phyloP scores from a whole-genome alignment of 495 filamentous ascomycete species.

The Rhypophila decipiens region DNA sequence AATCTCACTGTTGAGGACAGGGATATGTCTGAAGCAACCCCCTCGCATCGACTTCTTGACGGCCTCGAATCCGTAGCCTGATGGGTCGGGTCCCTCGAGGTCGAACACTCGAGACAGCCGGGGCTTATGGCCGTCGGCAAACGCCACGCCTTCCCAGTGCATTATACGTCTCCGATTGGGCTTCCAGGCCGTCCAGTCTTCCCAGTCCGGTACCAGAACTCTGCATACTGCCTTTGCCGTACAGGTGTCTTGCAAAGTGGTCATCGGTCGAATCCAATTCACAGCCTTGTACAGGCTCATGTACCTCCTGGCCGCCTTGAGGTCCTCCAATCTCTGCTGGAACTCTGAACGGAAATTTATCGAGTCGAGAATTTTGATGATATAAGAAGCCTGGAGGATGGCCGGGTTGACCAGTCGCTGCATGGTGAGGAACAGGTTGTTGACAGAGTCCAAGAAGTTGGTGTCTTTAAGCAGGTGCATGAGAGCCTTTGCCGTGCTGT shows the following conservation, averaged over 20 bases:
- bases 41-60: slow-evolving; percentile 7
- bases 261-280: slow-evolving; percentile 6
- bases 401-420: slow-evolving; percentile 1
- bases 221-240: slow-evolving; percentile 5
- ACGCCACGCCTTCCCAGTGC: slow-evolving; percentile 11
- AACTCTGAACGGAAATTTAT: slow-evolving; percentile 1
- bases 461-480: slow-evolving; percentile 4
- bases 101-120: slow-evolving; percentile 10
- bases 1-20: slow-evolving; percentile 2
- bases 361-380: slow-evolving; percentile 1
- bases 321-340: not conserved
- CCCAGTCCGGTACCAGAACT: slow-evolving; percentile 4
- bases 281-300: slow-evolving; percentile 14
- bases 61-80: slow-evolving; percentile 1
- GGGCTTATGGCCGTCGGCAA: slow-evolving; percentile 9
- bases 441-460: slow-evolving; percentile 7
- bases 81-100: slow-evolving; percentile 14
- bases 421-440: slow-evolving; percentile 7
- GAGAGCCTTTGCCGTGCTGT: slow-evolving; percentile 7
- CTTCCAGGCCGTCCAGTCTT: slow-evolving; percentile 9
- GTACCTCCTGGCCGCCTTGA: slow-evolving; percentile 6
- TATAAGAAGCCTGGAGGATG: slow-evolving; percentile 6
- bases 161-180: slow-evolving; percentile 8
- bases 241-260: not conserved
- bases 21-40: slow-evolving; percentile 7